Percentiles rank a stretch among this genome's conserved stretches.
Conservation (phyloP, 768 basidiomycete genomes). For the Tylopilus rubrobrunneus region DNA sequence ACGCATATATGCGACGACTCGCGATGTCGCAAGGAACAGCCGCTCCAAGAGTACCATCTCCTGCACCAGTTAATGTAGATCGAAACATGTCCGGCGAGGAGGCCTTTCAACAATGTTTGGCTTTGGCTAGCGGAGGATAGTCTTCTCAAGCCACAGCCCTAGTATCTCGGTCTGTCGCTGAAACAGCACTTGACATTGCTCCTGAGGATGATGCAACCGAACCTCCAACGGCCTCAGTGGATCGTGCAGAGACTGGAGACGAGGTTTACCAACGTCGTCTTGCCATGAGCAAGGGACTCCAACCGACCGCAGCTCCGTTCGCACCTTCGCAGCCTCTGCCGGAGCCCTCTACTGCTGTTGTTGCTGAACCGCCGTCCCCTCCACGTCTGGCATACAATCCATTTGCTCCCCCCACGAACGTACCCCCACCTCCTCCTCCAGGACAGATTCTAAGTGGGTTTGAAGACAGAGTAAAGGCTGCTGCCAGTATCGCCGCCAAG, state of each 20-base stretch:
- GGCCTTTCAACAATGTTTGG: constrained; percentile 69
- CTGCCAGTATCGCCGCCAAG: constrained; percentile 79
- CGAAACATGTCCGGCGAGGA: constrained; percentile 67
- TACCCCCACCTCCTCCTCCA: constrained; percentile 61
- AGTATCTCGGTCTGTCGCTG: constrained; percentile 5
- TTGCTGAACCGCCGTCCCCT: constrained; percentile 37
- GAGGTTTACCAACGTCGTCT: constrained; percentile 68
- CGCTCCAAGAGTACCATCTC: constrained; percentile 19
- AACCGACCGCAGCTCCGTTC: constrained; percentile 27
- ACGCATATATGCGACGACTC: constrained; percentile 74
- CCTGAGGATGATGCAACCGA: constrained; percentile 4
- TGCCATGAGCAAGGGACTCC: constrained; percentile 48
- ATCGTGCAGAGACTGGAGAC: constrained; percentile 50
- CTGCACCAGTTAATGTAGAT: constrained; percentile 39
- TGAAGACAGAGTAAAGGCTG: constrained; percentile 72
- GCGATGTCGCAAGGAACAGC: constrained; percentile 52
- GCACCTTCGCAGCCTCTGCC: constrained; percentile 24
- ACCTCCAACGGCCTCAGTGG: not conserved
- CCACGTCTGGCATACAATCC: constrained; percentile 65
- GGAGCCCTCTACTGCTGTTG: constrained; percentile 16
- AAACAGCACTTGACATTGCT: constrained; percentile 18
- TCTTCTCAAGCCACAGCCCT: too few species aligned
- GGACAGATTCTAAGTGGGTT: constrained; percentile 41
- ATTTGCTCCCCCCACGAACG: constrained; percentile 58
- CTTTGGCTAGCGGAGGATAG: constrained; percentile 48